Conservation (phyloP, 495 filamentous ascomycete genomes). For the Cercophora newfieldiana region DNA sequence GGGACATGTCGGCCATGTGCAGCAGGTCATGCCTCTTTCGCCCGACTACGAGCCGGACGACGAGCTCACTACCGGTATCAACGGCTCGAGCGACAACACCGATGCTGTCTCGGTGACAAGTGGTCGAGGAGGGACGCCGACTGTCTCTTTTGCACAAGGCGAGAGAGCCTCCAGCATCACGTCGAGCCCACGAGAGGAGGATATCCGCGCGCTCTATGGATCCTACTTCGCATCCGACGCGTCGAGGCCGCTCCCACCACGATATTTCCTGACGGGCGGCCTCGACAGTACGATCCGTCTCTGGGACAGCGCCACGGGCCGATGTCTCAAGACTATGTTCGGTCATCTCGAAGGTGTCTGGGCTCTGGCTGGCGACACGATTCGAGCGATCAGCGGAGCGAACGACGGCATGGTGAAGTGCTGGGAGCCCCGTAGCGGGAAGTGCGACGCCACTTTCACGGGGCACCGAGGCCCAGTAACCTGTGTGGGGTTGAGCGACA, state of each 20-base stretch:
- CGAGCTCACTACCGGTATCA: constrained; percentile 42
- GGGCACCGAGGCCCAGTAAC: constrained; percentile 77
- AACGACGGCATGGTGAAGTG: constrained; percentile 95
- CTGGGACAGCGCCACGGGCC: constrained; percentile 84
- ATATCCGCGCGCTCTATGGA: constrained; percentile 56
- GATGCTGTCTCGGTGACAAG: constrained; percentile 51
- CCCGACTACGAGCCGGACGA: constrained; percentile 86
- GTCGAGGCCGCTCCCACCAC: constrained; percentile 68
- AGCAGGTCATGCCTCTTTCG: constrained; percentile 81
- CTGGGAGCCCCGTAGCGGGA: constrained; percentile 90
- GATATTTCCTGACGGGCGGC: constrained; percentile 88
- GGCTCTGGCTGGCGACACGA: constrained; percentile 87
- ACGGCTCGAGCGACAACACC: constrained; percentile 53
- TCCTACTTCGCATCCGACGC: constrained; percentile 54
- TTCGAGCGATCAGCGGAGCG: constrained; percentile 84
- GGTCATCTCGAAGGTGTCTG: constrained; percentile 96
- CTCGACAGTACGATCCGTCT: constrained; percentile 89
- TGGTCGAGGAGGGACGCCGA: constrained; percentile 39
- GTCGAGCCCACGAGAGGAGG: constrained; percentile 32
- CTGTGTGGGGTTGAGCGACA: constrained; percentile 79
- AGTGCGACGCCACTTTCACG: constrained; percentile 86
- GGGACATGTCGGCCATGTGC: constrained; percentile 94
- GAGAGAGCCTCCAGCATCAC: constrained; percentile 21
- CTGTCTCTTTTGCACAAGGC: constrained; percentile 22
- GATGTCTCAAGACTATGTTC: constrained; percentile 87